Base-by-base conservation (phyloP, 345 rosid species). In the Eucalyptus grandis region DNA sequence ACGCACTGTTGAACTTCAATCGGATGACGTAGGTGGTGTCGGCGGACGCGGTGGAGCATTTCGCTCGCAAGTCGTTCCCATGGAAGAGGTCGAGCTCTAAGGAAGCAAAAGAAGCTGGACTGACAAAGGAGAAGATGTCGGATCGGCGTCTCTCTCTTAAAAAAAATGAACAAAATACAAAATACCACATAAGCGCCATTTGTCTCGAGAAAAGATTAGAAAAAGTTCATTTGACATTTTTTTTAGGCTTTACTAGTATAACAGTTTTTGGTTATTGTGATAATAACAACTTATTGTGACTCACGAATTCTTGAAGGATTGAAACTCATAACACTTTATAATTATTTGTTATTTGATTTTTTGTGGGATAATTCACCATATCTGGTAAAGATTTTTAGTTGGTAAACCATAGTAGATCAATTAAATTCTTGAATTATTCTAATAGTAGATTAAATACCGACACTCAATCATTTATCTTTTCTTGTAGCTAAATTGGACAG, bases 191-290 rank as follows among this genome's bases (percentile, higher is more conserved):
- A 24, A 56, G 14, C 1, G 14, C 13, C 62, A 56, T 56, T 24
- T 9, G 30, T 56, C 62, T 56, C 30, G 10, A 24, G 27, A 56
- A 56, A 56, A 22, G 22, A 56, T 0, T 1, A 56, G 62, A 24
- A 56, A 56, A 56, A 56, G 6, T 24, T 56, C 11, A 22, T 51
- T 7, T 0, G 22, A 9, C 27, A 56, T 22, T 56, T 22, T 9
- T 22, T 22, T 21, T 43, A 0, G 0, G 0, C 0, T 19, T 53
- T 53, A 53, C 1, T 53, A 3, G 5, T 19, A 21, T 53, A 19
- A 53, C 0, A 4, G 1, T 53, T 2, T 53, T 0, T 8, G 5
- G 0, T 53, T 51, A 16, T 0, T 3, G 0, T 51, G 4, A 16
- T 1, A 50, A 51, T 51, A 51, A 16, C 2, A 16, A 0, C 4